Evolutionary conservation across 2,329 filamentous ascomycete species (phyloP), one percentile per base, ranked within the genome.

Genomic region (Lasiodiplodia gonubiensis): DNA sequence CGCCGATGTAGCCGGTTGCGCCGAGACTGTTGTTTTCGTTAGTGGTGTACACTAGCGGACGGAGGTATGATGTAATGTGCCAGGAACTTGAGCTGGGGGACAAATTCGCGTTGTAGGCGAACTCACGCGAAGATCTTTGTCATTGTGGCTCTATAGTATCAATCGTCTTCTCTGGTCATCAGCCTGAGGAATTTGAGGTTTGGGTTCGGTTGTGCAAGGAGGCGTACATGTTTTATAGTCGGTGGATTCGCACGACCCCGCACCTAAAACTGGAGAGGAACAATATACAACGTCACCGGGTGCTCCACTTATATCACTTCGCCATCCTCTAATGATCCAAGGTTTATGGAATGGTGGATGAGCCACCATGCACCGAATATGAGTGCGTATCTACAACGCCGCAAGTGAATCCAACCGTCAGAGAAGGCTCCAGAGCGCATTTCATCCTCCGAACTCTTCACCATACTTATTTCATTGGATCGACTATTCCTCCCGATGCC

Each of bases 1-100:
- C 75, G 60, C 75, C 74, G 25, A 77, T 75, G 68, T 75, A 76
- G 2, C 74, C 74, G 3, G 74, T 76, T 14, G 68, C 71, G 21
- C 74, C 74, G 1, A 74, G 74, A 11, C 74, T 76, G 39, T 18
- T 37, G 53, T 23, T 21, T 7, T 21, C 16, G 7, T 55, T 37
- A 59, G 21, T 59, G 12, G 30, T 18, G 23, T 25, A 18, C 35
- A 18, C 2, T 8, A n/a, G n/a, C 18, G n/a, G 53, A n/a, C n/a
- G 33, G 33, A 21, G 12, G 10, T n/a, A 59, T 46, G 54, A 42
- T 46, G 54, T 42, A 25, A 46, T 59, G 14, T 14, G 18, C 16
- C 35, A 12, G 35, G 23, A 18, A n/a, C 52, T 42, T 27, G 23
- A 27, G 8, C 23, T 18, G 23, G 23, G 16, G 42, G 6, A 14